phyloP scores from a whole-genome alignment of 2,329 filamentous ascomycete genomes.

The Aspergillus aculeatus region DNA sequence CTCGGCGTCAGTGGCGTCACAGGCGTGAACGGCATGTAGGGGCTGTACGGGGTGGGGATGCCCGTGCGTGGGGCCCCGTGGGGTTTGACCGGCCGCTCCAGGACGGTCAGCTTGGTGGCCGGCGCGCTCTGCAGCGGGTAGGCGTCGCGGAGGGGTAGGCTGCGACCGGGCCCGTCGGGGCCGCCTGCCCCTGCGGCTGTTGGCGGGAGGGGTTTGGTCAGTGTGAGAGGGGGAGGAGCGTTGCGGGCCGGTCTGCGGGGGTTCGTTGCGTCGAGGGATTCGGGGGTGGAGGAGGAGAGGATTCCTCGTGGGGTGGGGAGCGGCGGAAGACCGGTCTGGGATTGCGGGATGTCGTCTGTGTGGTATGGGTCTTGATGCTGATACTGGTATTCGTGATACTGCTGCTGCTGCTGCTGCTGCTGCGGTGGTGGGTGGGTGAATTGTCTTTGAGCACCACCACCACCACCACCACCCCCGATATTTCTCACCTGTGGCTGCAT shows the following conservation, averaged over 20 bases:
- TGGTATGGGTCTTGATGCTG: neutral
- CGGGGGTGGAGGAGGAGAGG: neutral
- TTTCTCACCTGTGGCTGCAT: too few relatives aligned
- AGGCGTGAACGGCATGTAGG: constrained; percentile 52
- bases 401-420: neutral
- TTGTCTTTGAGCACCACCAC: too few relatives aligned
- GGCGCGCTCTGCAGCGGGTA: constrained; percentile 46
- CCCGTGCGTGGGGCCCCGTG: constrained; percentile 46
- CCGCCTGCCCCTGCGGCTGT: constrained; percentile 25
- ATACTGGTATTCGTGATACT: neutral
- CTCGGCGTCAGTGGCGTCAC: constrained; percentile 51
- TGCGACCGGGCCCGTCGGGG: neutral
- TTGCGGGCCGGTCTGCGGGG: neutral
- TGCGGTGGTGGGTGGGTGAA: too few relatives aligned
- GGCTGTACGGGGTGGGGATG: constrained; percentile 50
- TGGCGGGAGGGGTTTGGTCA: constrained; percentile 28
- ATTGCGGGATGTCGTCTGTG: too few relatives aligned
- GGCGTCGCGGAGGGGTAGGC: constrained; percentile 45
- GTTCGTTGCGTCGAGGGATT: neutral
- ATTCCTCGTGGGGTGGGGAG: neutral
- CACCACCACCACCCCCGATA: neutral
- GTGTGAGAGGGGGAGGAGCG: constrained; percentile 33
- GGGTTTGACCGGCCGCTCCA: constrained; percentile 43
- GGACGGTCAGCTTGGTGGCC: constrained; percentile 50
- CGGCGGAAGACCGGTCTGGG: too few relatives aligned